Evolutionary conservation across 1,284 basidiomycete genomes (phyloP), one percentile per base, ranked within the genome.

Genomic region (Moesziomyces globuligerus): DNA sequence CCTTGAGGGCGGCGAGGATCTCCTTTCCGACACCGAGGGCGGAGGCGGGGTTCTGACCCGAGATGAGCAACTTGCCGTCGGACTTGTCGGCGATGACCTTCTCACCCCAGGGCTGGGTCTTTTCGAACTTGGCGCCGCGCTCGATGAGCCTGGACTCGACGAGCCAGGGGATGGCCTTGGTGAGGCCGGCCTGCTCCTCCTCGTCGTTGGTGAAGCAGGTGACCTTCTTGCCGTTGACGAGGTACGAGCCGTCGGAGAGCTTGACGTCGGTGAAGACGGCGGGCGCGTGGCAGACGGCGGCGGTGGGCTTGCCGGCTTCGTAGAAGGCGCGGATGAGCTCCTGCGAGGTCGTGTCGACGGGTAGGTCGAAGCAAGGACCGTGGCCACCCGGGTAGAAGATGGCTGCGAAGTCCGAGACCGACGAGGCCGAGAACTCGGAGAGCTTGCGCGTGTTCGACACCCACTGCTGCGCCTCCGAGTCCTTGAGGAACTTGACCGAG

Each of bases 341-440:
- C 44, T 78, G 53, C 10, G 64, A 69, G 10, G 64, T 55, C 10
- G 52, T 23, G 54, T 76, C 68, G 34, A 74, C 58, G 40, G 76
- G 76, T 11, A 78, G 70, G 43, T 75, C 76, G 50, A 78, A 76
- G 48, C 58, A 61, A 5, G 72, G 74, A 49, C 83, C 78, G 61
- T 84, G 84, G n/a, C 85, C 91, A 41, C 91, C 91, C 48, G 90
- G 86, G 80, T 91, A 91, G 83, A 91, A 92, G 62, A 93, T 84
- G 13, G 88, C 91, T 53, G 86, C 88, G 76, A 90, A 93, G n/a
- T 71, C 72, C 3, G 24, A 39, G 15, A 54, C 51, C 25, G 54
- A 62, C 67, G 90, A 87, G 13, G 84, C 80, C 48, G 87, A 85
- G 72, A 92, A 86, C 1, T 89, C 86, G 1, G 85, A 83, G 46